A percentile compares a stretch with the other conserved stretches of the same genome.
These are phyloP conservation scores for Remersonia thermophila DNA, from an alignment of 2,329 filamentous ascomycete species.

Conservation along the genomic window DNA sequence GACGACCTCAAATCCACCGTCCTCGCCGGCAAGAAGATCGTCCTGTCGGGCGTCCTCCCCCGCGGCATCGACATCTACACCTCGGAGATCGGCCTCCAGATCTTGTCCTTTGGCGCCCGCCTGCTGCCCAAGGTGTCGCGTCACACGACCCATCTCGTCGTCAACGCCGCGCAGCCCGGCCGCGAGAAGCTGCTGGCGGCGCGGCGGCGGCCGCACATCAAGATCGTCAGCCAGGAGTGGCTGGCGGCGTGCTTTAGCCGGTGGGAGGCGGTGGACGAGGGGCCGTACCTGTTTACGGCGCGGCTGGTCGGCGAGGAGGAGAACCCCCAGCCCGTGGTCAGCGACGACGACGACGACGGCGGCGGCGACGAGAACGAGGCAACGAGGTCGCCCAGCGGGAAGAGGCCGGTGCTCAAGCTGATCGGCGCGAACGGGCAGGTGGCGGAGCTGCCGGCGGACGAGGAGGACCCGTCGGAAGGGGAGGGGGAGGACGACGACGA, in stretches of 20 bases:
- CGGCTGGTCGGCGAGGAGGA: constrained; percentile 48
- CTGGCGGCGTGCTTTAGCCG: constrained; percentile 71
- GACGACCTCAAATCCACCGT: constrained; percentile 67
- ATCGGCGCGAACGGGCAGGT: constrained; percentile 30
- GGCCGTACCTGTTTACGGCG: constrained; percentile 58
- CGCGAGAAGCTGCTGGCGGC: constrained; percentile 89
- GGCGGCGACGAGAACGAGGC: constrained; percentile 14
- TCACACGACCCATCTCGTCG: constrained; percentile 62
- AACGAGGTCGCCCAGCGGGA: constrained; percentile 19
- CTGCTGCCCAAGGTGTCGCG: constrained; percentile 44
- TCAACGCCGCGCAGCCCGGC: constrained; percentile 56
- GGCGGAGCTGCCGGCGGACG: constrained; percentile 27
- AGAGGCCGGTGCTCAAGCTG: constrained; percentile 31
- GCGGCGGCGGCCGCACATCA: constrained; percentile 64
- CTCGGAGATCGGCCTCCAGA: constrained; percentile 80
- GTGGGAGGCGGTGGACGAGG: constrained; percentile 72
- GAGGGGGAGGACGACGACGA: constrained; percentile 29
- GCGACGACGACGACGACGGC: constrained; percentile 7
- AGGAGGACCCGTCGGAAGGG: constrained; percentile 34
- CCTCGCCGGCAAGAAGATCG: constrained; percentile 62
- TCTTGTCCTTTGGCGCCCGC: constrained; percentile 70
- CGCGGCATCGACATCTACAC: constrained; percentile 65
- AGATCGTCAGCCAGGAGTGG: constrained; percentile 89
- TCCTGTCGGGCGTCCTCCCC: constrained; percentile 83
- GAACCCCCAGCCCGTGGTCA: constrained; percentile 10